These are phyloP conservation scores for Aspergillus baeticus DNA, from an alignment of 495 filamentous ascomycete genomes.

Conservation along the genomic window DNA sequence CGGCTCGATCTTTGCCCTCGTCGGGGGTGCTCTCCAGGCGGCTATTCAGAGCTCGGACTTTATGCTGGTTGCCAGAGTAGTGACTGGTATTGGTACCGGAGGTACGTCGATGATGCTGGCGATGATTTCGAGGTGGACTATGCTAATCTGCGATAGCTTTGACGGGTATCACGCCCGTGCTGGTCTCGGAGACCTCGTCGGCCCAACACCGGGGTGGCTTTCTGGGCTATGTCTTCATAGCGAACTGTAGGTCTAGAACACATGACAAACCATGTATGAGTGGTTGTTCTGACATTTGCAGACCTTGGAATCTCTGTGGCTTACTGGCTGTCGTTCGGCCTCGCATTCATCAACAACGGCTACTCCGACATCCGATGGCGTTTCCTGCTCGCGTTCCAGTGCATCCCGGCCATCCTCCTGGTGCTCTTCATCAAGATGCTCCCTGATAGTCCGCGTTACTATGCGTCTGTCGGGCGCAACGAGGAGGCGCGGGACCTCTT, in stretches of 20 bases:
- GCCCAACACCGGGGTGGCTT: conserved; percentile 47
- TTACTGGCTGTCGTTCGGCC: conserved; percentile 62
- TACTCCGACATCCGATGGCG: conserved; percentile 53
- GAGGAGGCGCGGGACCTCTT: conserved; percentile 40
- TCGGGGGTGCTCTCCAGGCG: conserved; percentile 53
- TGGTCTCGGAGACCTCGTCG: conserved; percentile 50
- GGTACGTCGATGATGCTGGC: conserved; percentile 19
- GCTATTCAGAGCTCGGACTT: conserved; percentile 50
- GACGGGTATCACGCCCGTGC: conserved; percentile 51
- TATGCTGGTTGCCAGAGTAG: conserved; percentile 54
- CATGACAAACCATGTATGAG: conserved; percentile 4
- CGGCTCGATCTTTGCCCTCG: conserved; percentile 50
- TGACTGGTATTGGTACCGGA: conserved; percentile 57
- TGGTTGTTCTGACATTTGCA: conserved; percentile 13
- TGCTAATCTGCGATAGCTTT: conserved; percentile 29
- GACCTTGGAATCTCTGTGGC: conserved; percentile 59
- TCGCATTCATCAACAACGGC: conserved; percentile 51
- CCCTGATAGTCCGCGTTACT: conserved; percentile 48
- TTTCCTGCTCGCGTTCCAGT: conserved; percentile 55
- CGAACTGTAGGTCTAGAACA: conserved; percentile 34
- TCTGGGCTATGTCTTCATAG: conserved; percentile 54
- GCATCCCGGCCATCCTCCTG: conserved; percentile 52
- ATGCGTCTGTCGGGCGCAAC: conserved; percentile 37
- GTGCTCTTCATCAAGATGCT: conserved; percentile 47
- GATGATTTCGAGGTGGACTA: neutral